Percentiles rank a stretch among this genome's conserved stretches.
phyloP scores from a whole-genome alignment of 2,329 filamentous ascomycete species.

The Scleromitrula shiraiana region DNA sequence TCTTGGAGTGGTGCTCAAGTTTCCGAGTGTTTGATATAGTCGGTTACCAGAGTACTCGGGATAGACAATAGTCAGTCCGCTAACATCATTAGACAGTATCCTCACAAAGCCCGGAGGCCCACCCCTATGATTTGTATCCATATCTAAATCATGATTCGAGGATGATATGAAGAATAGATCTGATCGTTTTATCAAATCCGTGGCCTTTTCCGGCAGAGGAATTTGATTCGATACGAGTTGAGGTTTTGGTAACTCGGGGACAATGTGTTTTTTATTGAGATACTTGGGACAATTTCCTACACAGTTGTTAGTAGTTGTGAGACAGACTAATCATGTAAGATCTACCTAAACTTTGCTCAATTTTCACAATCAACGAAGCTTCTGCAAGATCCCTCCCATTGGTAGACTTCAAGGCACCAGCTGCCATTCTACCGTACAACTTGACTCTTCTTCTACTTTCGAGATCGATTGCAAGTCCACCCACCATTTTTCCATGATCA shows the following conservation, averaged over 20 bases:
- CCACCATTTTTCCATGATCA: conserved; percentile 43
- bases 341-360: conserved; percentile 58
- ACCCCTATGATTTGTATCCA: conserved; percentile 81
- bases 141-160: conserved; percentile 50
- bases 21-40: conserved; percentile 77
- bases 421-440: conserved; percentile 61
- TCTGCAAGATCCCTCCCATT: conserved; percentile 19
- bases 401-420: conserved; percentile 43
- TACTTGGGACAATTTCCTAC: conserved; percentile 81
- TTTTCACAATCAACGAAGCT: conserved; percentile 52
- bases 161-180: conserved; percentile 77
- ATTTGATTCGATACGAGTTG: conserved; percentile 39
- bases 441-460: conserved; percentile 64
- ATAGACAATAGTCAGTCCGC: conserved; percentile 49
- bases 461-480: conserved; percentile 55
- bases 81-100: conserved; percentile 48
- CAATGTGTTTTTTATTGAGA: conserved; percentile 63
- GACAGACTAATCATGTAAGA: neutral
- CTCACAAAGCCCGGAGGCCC: conserved; percentile 68
- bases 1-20: conserved; percentile 57
- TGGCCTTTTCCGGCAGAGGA: conserved; percentile 24
- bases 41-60: conserved; percentile 80
- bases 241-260: conserved; percentile 45
- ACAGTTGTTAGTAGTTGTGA: conserved; percentile 5
- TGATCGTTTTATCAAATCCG: conserved; percentile 49